Conservation (phyloP, 2,329 filamentous ascomycete species). For the Calonectria pseudoturangicola region DNA sequence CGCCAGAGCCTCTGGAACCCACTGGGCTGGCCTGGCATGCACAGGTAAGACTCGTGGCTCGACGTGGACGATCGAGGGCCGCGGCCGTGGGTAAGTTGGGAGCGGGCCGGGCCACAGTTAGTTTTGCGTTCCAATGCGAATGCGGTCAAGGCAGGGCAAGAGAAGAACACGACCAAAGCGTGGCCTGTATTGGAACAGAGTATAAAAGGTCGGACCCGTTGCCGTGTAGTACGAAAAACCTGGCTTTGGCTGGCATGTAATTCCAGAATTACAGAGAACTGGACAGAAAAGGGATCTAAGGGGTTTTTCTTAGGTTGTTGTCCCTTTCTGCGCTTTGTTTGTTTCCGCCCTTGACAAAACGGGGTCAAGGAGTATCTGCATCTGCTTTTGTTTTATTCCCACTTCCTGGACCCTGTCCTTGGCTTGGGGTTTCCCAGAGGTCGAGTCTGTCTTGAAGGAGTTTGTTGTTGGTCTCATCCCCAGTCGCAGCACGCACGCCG, state of each 20-base stretch:
- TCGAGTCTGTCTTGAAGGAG: slow-evolving; percentile 10
- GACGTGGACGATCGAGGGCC: slow-evolving; percentile 39
- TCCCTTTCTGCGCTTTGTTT: not conserved
- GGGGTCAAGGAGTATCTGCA: slow-evolving; percentile 12
- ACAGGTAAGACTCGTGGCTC: slow-evolving; percentile 33
- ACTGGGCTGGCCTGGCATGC: slow-evolving; percentile 24
- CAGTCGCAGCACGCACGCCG: slow-evolving; percentile 24
- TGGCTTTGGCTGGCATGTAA: slow-evolving; percentile 18
- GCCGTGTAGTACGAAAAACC: slow-evolving; percentile 16
- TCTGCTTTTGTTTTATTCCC: not conserved
- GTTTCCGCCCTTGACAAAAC: slow-evolving; percentile 1
- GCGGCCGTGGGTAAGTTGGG: slow-evolving; percentile 30
- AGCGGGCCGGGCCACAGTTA: slow-evolving; percentile 39
- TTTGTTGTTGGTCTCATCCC: slow-evolving; percentile 16
- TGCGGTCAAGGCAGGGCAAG: slow-evolving; percentile 28
- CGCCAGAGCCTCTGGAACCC: slow-evolving; percentile 25
- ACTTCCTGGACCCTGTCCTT: slow-evolving; percentile 7
- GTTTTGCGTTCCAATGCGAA: slow-evolving; percentile 25
- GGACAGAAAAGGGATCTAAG: slow-evolving; percentile 10
- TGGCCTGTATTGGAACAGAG: slow-evolving; percentile 1
- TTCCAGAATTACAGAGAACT: slow-evolving; percentile 17
- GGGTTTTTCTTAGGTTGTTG: slow-evolving; percentile 11
- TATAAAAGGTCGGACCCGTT: slow-evolving; percentile 38
- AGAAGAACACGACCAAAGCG: not conserved
- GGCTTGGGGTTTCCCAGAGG: slow-evolving; percentile 1